Evolutionary conservation across 371 early-diverging fungal genomes (phyloP), one percentile per base, ranked within the genome.

Genomic region (Mycotypha africana): DNA sequence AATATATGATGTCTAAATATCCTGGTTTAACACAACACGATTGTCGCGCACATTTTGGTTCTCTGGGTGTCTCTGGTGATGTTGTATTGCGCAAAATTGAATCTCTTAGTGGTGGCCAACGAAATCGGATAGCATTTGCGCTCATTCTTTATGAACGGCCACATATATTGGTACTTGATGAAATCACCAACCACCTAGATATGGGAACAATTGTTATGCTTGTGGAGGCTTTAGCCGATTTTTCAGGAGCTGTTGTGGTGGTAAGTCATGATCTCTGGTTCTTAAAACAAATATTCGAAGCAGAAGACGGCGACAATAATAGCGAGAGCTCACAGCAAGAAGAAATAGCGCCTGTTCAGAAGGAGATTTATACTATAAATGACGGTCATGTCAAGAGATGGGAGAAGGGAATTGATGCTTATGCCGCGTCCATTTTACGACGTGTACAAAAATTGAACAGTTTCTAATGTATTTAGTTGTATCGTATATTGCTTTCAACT

Each of bases 171-270:
- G 66, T 91, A 26, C 68, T 91, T 19, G 92, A 92, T 61, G 92
- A 92, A 70, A 85, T 88, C 35, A 89, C 89, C 17, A 93, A 91
- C 56, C 88, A 88, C 49, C 60, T 82, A 53, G 88, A 89, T 70
- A 82, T 89, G 78, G 81, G 79, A 15, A 81, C 82, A 7, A 80
- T 86, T 9, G 82, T 86, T 28, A 74, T 74, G 6, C 45, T 89
- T 12, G 69, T 77, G 4, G 77, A 79, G 9, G 81, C 79, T 1
- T 52, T 89, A 19, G 62, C 69, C 21, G 75, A 61, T 8, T 89
- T 66, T 51, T 45, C 74, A 2, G 81, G 89, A 2, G 82, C 76
- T 6, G 65, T 87, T 16, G 65, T 89, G 7, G 43, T 81, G 15
- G 85, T 89, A 14, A 79, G 82, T 45, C 89, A 89, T 73, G 89